phyloP scores from a whole-genome alignment of 208 protist genomes.

The Naegleria gruberi region DNA sequence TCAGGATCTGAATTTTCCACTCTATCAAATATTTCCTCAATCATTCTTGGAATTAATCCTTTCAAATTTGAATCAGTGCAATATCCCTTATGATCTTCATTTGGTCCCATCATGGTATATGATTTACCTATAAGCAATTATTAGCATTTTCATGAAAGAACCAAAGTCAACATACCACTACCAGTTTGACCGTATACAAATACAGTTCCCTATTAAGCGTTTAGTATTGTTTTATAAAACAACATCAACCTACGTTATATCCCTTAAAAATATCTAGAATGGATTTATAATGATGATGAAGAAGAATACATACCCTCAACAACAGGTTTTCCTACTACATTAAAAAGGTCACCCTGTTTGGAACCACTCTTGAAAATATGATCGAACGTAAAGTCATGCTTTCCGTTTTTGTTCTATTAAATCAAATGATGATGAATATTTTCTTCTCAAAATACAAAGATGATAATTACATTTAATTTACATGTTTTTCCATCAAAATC shows the following conservation, averaged over 20 bases:
- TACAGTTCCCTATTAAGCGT: conserved; percentile 44
- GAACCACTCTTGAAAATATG: background rate
- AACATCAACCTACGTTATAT: background rate
- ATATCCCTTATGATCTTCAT: background rate
- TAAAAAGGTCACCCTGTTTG: conserved; percentile 67
- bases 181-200: conserved; percentile 63
- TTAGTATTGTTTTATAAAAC: background rate
- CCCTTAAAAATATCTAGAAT: background rate
- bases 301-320: conserved; percentile 49
- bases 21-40: conserved; percentile 73
- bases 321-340: conserved; percentile 63
- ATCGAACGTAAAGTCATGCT: background rate
- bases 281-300: background rate
- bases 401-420: background rate
- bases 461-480: background rate
- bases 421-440: background rate
- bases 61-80: conserved; percentile 38
- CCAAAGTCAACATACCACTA: conserved; percentile 23
- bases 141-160: background rate
- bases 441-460: background rate
- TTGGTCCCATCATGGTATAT: conserved; percentile 55
- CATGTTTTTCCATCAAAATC: background rate
- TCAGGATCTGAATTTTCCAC: conserved; percentile 55
- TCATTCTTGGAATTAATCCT: conserved; percentile 82
- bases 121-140: conserved; percentile 41